Base-by-base conservation (phyloP, 2,329 filamentous ascomycete species). In the Cladobotryum mycophilum region DNA sequence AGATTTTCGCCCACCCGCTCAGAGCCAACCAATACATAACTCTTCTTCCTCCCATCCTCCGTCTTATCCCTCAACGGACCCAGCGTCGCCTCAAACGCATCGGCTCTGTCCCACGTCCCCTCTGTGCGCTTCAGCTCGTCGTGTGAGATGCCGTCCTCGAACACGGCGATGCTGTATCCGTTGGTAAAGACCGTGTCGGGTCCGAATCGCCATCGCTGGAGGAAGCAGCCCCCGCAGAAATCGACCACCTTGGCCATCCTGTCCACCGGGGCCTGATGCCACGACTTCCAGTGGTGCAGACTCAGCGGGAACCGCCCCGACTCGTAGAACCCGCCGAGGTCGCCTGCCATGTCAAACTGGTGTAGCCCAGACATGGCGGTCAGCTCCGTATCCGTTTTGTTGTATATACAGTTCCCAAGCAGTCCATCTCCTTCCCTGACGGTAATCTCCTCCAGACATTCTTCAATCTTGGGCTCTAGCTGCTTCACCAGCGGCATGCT, bases 241-340 rank as follows among this genome's bases (percentile, higher is more conserved):
- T 52, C 36, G 41, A 44, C 47, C 9, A 56, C 7, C 51, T 55
- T 55, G 52, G 51, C 51, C 33, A 57, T 57, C 38, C 55, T 55
- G 37, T 56, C 57, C 15, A 59, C 58, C 1, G 74, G 75, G 22
- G 68, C 70, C 8, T 70, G 58, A 64, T 81, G 80, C 78, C 80
- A 83, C 12, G 73, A 78, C 61, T 81, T 82, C 79, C 80, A 84
- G 67, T 84, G 81, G 61, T 84, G 81, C 6, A 84, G 66, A 45
- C 75, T 81, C 12, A 83, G 64, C 0, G 78, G 75, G n/a, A 69
- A 65, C 20, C 72, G 64, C 1, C 78, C 78, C 2, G 75, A 73
- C 64, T 84, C 81, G 61, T 81, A 84, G 59, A 83, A 81, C 0
- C 81, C 81, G 2, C 76, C 75, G 18, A 74, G 63, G 53, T 84